These are phyloP conservation scores for Pseudopithomyces maydicus DNA, from an alignment of 2,329 filamentous ascomycete species.

Conservation along the genomic window DNA sequence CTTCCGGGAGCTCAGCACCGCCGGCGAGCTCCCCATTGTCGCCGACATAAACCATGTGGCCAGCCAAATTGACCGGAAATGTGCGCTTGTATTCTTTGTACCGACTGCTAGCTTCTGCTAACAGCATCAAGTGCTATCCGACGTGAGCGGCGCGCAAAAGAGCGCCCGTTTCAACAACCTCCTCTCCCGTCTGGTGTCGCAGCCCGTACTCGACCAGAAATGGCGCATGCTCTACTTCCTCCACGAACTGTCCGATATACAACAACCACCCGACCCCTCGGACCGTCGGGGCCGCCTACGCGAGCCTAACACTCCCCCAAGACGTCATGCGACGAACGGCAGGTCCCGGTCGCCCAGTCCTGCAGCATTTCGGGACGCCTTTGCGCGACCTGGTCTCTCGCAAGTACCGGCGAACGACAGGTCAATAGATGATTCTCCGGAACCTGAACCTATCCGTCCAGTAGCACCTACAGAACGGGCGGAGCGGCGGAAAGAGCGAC, in stretches of 20 bases:
- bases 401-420: slow-evolving; percentile 43
- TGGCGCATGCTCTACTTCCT: slow-evolving; percentile 95
- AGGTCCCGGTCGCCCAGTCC: slow-evolving; percentile 23
- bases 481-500: slow-evolving; percentile 35
- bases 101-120: slow-evolving; percentile 7
- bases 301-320: slow-evolving; percentile 36
- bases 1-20: slow-evolving; percentile 50
- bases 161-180: slow-evolving; percentile 84
- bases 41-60: slow-evolving; percentile 88
- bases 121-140: slow-evolving; percentile 65
- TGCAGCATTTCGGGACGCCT: slow-evolving; percentile 53
- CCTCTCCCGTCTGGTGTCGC: slow-evolving; percentile 84
- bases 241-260: slow-evolving; percentile 75
- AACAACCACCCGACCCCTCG: slow-evolving; percentile 16
- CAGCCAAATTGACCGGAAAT: slow-evolving; percentile 86
- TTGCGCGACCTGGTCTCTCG: slow-evolving; percentile 51
- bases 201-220: slow-evolving; percentile 92
- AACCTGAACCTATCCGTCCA: slow-evolving; percentile 24
- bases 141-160: slow-evolving; percentile 73
- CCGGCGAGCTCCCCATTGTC: slow-evolving; percentile 59
- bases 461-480: slow-evolving; percentile 24
- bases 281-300: slow-evolving; percentile 23
- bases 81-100: slow-evolving; percentile 27
- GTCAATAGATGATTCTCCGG: slow-evolving; percentile 38
- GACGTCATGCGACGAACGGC: slow-evolving; percentile 19